These are phyloP conservation scores for Penicillium subrubescens DNA, from an alignment of 495 filamentous ascomycete genomes.

Conservation along the genomic window DNA sequence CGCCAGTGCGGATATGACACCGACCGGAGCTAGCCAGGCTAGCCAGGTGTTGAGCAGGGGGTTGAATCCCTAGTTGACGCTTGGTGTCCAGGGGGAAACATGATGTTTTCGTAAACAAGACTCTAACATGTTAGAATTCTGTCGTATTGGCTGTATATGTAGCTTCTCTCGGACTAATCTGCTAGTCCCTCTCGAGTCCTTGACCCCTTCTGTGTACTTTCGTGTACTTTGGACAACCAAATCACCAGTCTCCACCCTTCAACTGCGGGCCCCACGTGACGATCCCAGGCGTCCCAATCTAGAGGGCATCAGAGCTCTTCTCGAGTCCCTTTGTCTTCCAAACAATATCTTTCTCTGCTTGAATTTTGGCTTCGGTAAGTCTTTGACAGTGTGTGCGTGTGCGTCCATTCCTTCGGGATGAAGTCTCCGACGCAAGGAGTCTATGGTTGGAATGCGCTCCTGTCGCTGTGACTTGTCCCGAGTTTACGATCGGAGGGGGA, in stretches of 20 bases:
- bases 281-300: slow-evolving; percentile 4
- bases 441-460: slow-evolving; percentile 8
- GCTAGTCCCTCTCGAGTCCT: neutral
- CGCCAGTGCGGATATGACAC: slow-evolving; percentile 5
- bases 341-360: slow-evolving; percentile 8
- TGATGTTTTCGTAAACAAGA: neutral
- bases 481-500: slow-evolving; percentile 20
- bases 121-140: neutral
- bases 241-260: slow-evolving; percentile 13
- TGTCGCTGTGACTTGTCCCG: slow-evolving; percentile 20
- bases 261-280: slow-evolving; percentile 25
- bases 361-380: slow-evolving; percentile 3
- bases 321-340: slow-evolving; percentile 1
- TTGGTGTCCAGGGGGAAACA: neutral
- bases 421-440: slow-evolving; percentile 18
- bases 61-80: neutral
- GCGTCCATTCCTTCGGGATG: slow-evolving; percentile 1
- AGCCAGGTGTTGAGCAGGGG: neutral
- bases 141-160: neutral
- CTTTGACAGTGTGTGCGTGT: neutral
- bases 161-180: neutral
- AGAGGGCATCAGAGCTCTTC: slow-evolving; percentile 16
- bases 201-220: neutral
- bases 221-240: neutral
- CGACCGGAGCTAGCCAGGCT: neutral